Evolutionary conservation across 202 grass and related monocot species (phyloP).

Genomic region (Musa balbisiana): DNA sequence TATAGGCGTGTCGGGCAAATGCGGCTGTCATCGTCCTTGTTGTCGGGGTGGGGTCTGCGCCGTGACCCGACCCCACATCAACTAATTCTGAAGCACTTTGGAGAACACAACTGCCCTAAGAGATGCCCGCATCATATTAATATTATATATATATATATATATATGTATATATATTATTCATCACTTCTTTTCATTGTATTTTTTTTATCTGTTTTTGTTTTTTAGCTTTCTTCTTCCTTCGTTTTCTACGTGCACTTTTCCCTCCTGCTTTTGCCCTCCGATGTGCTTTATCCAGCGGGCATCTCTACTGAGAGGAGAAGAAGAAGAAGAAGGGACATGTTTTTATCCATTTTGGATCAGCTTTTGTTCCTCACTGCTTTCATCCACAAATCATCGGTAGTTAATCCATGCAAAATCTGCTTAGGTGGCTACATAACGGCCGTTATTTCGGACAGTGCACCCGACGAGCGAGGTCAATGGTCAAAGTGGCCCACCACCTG

Average conservation of each 20-base stretch:
- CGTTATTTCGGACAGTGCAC: too few relatives aligned
- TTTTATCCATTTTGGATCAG: too few relatives aligned
- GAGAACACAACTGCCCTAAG: conserved; percentile 1
- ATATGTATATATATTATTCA: too few relatives aligned
- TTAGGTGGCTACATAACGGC: too few relatives aligned
- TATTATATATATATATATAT: background rate
- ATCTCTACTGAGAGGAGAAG: too few relatives aligned
- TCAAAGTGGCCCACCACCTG: conserved; percentile 2
- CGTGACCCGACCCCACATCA: background rate
- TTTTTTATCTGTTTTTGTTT: too few relatives aligned
- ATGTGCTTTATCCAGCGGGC: too few relatives aligned
- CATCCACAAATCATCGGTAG: too few relatives aligned
- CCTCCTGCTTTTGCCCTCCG: background rate
- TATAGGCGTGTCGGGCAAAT: conserved; percentile 12
- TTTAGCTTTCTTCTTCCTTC: background rate
- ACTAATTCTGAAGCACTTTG: background rate
- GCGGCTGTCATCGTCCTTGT: conserved; percentile 23
- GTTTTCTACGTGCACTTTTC: background rate
- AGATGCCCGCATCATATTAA: conserved; percentile 1
- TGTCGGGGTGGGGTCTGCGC: conserved; percentile 6
- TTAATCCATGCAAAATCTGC: too few relatives aligned
- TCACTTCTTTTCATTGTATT: too few relatives aligned
- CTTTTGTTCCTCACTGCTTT: too few relatives aligned
- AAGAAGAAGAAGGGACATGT: too few relatives aligned
- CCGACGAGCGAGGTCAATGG: background rate